Evolutionary conservation across 2,329 filamentous ascomycete species (phyloP).

Genomic region (Botryosphaeria dothidea): DNA sequence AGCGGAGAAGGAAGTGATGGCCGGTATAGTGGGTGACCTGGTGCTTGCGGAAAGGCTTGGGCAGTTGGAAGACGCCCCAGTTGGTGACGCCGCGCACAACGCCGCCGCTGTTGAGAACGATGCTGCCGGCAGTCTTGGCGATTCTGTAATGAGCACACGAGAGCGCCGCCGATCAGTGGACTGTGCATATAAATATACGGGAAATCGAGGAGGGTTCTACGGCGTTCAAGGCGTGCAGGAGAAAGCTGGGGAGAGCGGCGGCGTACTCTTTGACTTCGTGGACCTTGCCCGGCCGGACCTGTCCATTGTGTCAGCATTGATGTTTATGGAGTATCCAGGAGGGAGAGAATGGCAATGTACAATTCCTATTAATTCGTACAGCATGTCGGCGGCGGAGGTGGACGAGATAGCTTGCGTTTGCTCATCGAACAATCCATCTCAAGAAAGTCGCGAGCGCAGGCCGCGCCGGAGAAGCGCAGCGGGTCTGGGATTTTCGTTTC

Average conservation of each 20-base stretch:
- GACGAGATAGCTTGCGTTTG: not conserved
- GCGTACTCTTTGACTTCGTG: conserved; percentile 92
- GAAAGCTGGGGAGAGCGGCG: conserved; percentile 23
- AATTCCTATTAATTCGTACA: conserved; percentile 97
- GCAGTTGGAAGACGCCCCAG: conserved; percentile 91
- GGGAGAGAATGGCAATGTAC: conserved; percentile 55
- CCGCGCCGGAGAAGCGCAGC: not conserved
- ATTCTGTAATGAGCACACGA: conserved; percentile 60
- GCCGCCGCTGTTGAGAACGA: conserved; percentile 80
- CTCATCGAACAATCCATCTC: not conserved
- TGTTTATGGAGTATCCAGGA: not conserved
- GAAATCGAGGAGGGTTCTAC: not conserved
- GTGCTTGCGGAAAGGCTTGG: conserved; percentile 74
- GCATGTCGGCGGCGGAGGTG: conserved; percentile 57
- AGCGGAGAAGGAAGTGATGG: conserved; percentile 98
- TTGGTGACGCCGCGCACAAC: conserved; percentile 91
- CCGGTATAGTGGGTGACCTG: conserved; percentile 82
- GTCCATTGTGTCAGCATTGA: conserved; percentile 17
- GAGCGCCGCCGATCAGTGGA: not conserved
- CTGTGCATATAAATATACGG: not conserved
- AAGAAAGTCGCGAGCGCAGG: conserved; percentile 3
- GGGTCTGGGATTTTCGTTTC: not conserved
- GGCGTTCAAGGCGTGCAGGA: conserved; percentile 13
- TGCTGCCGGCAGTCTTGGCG: conserved; percentile 77
- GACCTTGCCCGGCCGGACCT: conserved; percentile 92